These are phyloP conservation scores for Phaffia rhodozyma DNA, from an alignment of 1,284 basidiomycete genomes.

Conservation along the genomic window DNA sequence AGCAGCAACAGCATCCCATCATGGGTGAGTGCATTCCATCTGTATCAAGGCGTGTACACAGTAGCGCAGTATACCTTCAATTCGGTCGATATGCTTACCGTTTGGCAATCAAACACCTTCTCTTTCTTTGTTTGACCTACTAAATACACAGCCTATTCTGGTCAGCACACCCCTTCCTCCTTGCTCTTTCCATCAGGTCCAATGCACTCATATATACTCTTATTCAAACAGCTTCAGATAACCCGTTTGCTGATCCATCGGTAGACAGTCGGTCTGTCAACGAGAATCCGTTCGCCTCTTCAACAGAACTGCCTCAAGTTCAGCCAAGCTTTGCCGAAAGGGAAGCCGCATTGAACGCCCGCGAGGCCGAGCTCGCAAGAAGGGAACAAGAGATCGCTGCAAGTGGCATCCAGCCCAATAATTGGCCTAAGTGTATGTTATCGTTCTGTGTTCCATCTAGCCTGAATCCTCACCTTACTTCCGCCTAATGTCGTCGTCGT, in stretches of 20 bases:
- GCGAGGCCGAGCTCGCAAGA: conserved; percentile 10
- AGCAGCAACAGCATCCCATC: too few species aligned
- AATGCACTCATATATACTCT: neutral
- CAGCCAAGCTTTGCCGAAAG: conserved; percentile 1
- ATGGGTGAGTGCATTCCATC: too few species aligned
- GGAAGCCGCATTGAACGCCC: conserved; percentile 12
- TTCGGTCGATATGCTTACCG: neutral
- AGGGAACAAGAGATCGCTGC: conserved; percentile 11
- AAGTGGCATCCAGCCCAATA: conserved; percentile 7
- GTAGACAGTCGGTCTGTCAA: neutral
- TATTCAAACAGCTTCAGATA: conserved; percentile 3
- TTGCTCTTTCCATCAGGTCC: neutral
- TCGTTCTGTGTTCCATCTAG: neutral
- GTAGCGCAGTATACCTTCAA: neutral
- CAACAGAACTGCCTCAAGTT: neutral
- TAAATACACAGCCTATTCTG: neutral
- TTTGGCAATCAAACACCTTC: neutral
- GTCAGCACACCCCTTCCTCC: neutral
- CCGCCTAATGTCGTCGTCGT: neutral
- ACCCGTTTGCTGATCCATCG: conserved; percentile 16
- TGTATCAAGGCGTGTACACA: too few species aligned
- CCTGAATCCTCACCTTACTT: too few species aligned
- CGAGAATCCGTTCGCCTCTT: conserved; percentile 13
- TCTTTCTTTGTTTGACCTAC: too few species aligned
- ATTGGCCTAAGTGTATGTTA: conserved; percentile 15